Percentiles rank a stretch among this genome's conserved stretches.
These are phyloP conservation scores for Fusarium agapanthi DNA, from an alignment of 2,329 filamentous ascomycete genomes.

Conservation along the genomic window DNA sequence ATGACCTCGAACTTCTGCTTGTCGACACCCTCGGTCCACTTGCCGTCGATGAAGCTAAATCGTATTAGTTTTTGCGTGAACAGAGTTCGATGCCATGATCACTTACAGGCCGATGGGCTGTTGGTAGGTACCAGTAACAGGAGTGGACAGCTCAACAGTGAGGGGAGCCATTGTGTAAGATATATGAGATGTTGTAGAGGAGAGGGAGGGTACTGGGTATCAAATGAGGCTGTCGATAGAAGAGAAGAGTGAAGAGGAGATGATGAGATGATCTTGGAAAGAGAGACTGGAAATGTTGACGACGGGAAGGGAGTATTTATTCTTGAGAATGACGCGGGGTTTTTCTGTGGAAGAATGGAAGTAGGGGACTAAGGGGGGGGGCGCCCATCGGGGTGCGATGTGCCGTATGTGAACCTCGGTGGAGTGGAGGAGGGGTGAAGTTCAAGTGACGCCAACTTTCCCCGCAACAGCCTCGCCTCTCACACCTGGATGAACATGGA, in stretches of 20 bases:
- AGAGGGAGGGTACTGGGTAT: conserved; percentile 34
- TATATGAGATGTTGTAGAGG: conserved; percentile 16
- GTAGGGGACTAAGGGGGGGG: conserved; percentile 11
- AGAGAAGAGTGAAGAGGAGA: conserved; percentile 10
- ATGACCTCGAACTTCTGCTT: conserved; percentile 93
- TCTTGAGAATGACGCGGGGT: conserved; percentile 39
- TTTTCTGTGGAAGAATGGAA: conserved; percentile 26
- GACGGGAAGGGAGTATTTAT: conserved; percentile 42
- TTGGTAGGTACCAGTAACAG: conserved; percentile 66
- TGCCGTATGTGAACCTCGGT: conserved; percentile 9
- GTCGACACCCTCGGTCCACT: conserved; percentile 81
- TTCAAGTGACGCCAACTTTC: conserved; percentile 39
- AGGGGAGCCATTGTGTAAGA: conserved; percentile 46
- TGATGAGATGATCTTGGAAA: conserved; percentile 40
- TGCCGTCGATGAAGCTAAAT: conserved; percentile 87
- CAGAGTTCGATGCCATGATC: background rate
- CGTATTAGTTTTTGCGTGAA: conserved; percentile 31
- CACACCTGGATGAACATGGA: conserved; percentile 15
- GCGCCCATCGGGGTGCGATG: conserved; percentile 11
- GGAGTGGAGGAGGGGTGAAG: conserved; percentile 28
- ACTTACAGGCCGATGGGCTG: conserved; percentile 71
- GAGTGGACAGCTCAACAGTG: conserved; percentile 72
- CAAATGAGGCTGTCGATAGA: conserved; percentile 24
- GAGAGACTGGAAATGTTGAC: conserved; percentile 12
- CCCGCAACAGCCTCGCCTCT: conserved; percentile 42